A percentile compares a stretch with the other conserved stretches of the same genome.
These are phyloP conservation scores for Russula abietina DNA, from an alignment of 768 basidiomycete genomes.

Conservation along the genomic window DNA sequence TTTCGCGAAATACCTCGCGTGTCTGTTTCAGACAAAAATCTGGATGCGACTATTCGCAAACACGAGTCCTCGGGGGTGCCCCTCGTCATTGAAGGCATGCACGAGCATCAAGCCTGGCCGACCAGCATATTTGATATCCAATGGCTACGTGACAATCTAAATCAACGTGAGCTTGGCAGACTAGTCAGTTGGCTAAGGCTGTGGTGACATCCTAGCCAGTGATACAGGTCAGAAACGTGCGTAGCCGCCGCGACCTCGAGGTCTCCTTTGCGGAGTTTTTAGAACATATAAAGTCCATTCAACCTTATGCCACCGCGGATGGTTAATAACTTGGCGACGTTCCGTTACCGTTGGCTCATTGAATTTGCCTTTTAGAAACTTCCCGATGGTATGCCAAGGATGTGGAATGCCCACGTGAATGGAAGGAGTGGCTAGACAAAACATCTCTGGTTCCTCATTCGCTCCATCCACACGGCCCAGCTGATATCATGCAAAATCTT, in stretches of 20 bases:
- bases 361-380: slow-evolving; percentile 37
- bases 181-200: background rate
- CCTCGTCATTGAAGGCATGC: slow-evolving; percentile 57
- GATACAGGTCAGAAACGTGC: slow-evolving; percentile 58
- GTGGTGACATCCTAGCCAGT: slow-evolving; percentile 34
- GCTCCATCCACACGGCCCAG: slow-evolving; percentile 46
- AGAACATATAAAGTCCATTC: slow-evolving; percentile 6
- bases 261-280: slow-evolving; percentile 53
- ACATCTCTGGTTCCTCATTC: slow-evolving; percentile 44
- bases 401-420: slow-evolving; percentile 56
- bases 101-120: slow-evolving; percentile 52
- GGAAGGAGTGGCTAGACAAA: slow-evolving; percentile 55
- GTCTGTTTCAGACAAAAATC: slow-evolving; percentile 30
- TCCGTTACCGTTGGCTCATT: slow-evolving; percentile 1
- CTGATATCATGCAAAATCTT: slow-evolving; percentile 55
- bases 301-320: slow-evolving; percentile 1
- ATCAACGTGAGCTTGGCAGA: slow-evolving; percentile 18
- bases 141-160: slow-evolving; percentile 40
- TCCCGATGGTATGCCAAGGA: slow-evolving; percentile 77
- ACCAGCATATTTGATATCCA: slow-evolving; percentile 47
- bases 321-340: slow-evolving; percentile 9
- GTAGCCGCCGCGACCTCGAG: slow-evolving; percentile 46
- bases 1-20: slow-evolving; percentile 43
- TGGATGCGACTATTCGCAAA: slow-evolving; percentile 20
- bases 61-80: slow-evolving; percentile 51